Evolutionary conservation across 2,329 filamentous ascomycete genomes (phyloP), one percentile per base, ranked within the genome.

Genomic region (Cyclaneusma minus): DNA sequence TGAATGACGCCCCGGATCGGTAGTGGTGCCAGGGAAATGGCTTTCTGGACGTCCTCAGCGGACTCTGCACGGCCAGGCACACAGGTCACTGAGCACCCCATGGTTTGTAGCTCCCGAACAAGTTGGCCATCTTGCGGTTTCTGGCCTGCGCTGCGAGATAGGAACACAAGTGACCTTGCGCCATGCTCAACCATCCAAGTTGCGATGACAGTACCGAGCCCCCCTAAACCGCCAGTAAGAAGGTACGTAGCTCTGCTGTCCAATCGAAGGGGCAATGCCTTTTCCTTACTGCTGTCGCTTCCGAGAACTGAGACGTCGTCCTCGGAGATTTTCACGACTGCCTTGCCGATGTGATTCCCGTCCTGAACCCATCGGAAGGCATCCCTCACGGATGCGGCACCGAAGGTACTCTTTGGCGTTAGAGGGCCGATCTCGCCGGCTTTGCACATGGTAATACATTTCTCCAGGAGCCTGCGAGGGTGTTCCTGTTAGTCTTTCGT

Each of bases 271-370:
- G n/a, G n/a, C n/a, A n/a, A n/a, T n/a, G n/a, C n/a, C n/a, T n/a
- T n/a, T n/a, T n/a, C n/a, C n/a, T n/a, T n/a, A n/a, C n/a, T n/a
- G n/a, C n/a, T 33, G 22, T 14, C 18, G 9, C 21, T 12, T 13
- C n/a, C 11, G 14, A 14, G 15, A 16, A 16, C 13, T 15, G 25
- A 21, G 13, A 27, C 12, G n/a, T 24, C 24, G 20, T 31, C 32
- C 6, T 36, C 29, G n/a, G 38, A 32, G 17, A 48, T 38, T 4
- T 33, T 39, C 5, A 47, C 27, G 9, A 57, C 44, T 5, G 58
- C 42, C 28, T 61, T 61, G 1, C 56, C 58, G 10, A 58, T 45
- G 28, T 57, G 55, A 1, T 44, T 36, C 0, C 54, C 55, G 15
- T 38, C 41, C 28, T 55, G 53, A 36, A 61, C 45, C 16, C 43